phyloP scores from a whole-genome alignment of 2,329 filamentous ascomycete species.

The Cytospora mali region DNA sequence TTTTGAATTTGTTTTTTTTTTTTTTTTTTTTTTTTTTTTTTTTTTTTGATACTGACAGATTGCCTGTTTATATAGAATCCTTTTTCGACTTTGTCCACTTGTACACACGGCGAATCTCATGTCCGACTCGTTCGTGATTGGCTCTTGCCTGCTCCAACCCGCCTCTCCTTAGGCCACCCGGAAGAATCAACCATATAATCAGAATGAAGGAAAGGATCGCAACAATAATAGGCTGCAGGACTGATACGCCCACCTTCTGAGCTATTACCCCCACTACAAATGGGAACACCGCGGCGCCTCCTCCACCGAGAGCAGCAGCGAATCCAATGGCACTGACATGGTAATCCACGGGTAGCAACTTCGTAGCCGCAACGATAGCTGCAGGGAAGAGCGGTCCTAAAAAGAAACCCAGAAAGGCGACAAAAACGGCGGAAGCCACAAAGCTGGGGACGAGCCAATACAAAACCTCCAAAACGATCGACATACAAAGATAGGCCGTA shows the following conservation, averaged over 20 bases:
- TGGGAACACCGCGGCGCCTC: slow-evolving; percentile 68
- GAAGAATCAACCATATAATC: slow-evolving; percentile 1
- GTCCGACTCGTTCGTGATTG: slow-evolving; percentile 3
- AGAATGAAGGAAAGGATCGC: slow-evolving; percentile 5
- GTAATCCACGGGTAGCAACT: slow-evolving; percentile 70
- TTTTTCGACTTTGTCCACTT: not conserved
- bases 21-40: too few species aligned
- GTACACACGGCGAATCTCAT: slow-evolving; percentile 8
- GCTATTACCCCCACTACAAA: slow-evolving; percentile 71
- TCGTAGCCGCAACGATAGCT: slow-evolving; percentile 72
- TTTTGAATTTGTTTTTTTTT: too few species aligned
- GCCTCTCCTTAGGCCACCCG: slow-evolving; percentile 10
- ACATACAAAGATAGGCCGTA: slow-evolving; percentile 63
- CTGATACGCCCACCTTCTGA: slow-evolving; percentile 55
- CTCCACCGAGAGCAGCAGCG: slow-evolving; percentile 74
- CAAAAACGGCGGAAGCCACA: slow-evolving; percentile 71
- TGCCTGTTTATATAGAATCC: not conserved
- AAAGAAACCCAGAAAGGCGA: slow-evolving; percentile 75
- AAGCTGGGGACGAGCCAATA: slow-evolving; percentile 84
- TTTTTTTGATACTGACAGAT: too few species aligned
- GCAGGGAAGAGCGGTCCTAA: slow-evolving; percentile 79
- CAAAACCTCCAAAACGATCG: slow-evolving; percentile 67
- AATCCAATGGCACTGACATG: slow-evolving; percentile 84
- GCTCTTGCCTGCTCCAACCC: slow-evolving; percentile 14
- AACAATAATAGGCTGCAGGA: slow-evolving; percentile 57